These are phyloP conservation scores for Talaromyces wortmannii DNA, from an alignment of 495 filamentous ascomycete species.

Conservation along the genomic window DNA sequence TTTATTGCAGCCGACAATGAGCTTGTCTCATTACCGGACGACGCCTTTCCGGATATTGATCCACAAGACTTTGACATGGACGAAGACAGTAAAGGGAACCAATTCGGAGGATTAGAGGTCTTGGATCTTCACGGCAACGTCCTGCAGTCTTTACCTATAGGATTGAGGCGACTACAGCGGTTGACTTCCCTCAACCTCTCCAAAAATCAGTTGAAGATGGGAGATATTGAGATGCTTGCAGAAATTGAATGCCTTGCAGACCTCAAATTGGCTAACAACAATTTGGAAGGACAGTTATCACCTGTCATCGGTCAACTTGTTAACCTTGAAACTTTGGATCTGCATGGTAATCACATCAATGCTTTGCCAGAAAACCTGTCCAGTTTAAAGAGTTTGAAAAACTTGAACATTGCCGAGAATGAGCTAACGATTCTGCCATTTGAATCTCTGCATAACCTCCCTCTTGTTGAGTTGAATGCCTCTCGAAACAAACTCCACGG, in stretches of 20 bases:
- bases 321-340: conserved; percentile 70
- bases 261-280: conserved; percentile 75
- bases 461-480: conserved; percentile 67
- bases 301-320: conserved; percentile 48
- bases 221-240: conserved; percentile 61
- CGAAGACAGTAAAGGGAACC: conserved; percentile 56
- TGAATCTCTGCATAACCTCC: conserved; percentile 54
- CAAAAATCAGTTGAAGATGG: conserved; percentile 69
- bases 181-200: conserved; percentile 81
- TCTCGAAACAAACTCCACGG: conserved; percentile 74
- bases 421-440: conserved; percentile 63
- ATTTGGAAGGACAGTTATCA: conserved; percentile 58
- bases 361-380: conserved; percentile 62
- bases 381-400: conserved; percentile 56
- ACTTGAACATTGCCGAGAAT: conserved; percentile 75
- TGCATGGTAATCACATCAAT: conserved; percentile 77
- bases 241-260: conserved; percentile 67
- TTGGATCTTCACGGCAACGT: conserved; percentile 84
- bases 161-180: conserved; percentile 62
- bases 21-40: conserved; percentile 62
- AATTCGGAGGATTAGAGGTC: conserved; percentile 78
- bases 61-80: conserved; percentile 48
- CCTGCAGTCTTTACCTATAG: conserved; percentile 63
- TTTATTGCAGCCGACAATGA: conserved; percentile 93
- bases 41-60: conserved; percentile 69